phyloP scores from a whole-genome alignment of 2,329 filamentous ascomycete genomes.

The Akanthomyces lecanii region DNA sequence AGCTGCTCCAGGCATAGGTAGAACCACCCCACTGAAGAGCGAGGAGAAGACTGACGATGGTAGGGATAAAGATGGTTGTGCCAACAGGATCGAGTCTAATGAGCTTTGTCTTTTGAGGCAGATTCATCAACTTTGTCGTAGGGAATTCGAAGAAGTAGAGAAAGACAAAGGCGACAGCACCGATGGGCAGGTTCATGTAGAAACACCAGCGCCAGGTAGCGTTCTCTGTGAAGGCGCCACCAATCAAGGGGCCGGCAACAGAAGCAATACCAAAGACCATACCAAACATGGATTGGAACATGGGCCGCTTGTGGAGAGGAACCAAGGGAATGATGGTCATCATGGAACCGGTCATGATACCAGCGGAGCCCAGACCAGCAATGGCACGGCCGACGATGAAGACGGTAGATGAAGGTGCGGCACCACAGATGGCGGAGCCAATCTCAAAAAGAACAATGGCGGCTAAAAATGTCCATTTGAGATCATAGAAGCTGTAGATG shows the following conservation, averaged over 20 bases:
- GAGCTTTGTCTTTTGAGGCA: conserved; percentile 39
- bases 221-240: conserved; percentile 23
- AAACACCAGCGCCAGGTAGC: conserved; percentile 16
- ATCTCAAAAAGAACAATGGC: conserved; percentile 50
- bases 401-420: conserved; percentile 47
- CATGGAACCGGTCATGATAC: conserved; percentile 54
- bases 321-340: conserved; percentile 55
- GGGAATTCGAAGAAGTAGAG: conserved; percentile 46
- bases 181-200: conserved; percentile 14
- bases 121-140: conserved; percentile 23
- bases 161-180: conserved; percentile 45
- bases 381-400: conserved; percentile 56
- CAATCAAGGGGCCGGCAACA: conserved; percentile 22
- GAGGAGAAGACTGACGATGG: conserved; percentile 55
- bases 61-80: conserved; percentile 56
- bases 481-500: conserved; percentile 51
- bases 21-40: conserved; percentile 61
- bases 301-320: conserved; percentile 55
- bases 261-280: conserved; percentile 39
- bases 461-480: conserved; percentile 44
- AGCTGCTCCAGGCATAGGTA: conserved; percentile 47
- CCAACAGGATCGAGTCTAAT: conserved; percentile 55
- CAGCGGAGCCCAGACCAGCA: conserved; percentile 52
- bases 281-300: conserved; percentile 47
- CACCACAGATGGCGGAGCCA: conserved; percentile 52